A percentile compares a stretch with the other conserved stretches of the same genome.
Evolutionary conservation across 2,329 filamentous ascomycete species (phyloP).

Genomic region (Phyllosticta capitalensis): DNA sequence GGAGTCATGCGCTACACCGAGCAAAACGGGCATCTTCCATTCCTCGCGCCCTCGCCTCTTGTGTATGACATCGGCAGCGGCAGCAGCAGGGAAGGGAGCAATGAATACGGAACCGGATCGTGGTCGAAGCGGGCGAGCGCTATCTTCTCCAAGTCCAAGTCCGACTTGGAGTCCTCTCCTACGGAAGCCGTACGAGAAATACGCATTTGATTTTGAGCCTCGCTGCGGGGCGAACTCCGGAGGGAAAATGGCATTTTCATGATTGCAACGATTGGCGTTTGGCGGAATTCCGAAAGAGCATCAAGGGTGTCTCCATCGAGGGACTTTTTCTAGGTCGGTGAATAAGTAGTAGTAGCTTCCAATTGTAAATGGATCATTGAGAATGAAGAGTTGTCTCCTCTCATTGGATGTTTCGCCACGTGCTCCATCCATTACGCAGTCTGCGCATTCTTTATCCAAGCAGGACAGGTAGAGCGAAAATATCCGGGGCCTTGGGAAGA

Average conservation of each 20-base stretch:
- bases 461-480: no score
- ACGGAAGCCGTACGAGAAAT: not conserved
- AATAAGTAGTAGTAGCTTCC: not conserved
- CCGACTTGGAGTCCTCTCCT: not conserved
- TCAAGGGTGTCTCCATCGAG: not conserved
- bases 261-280: not conserved
- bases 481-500: no score
- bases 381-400: not conserved
- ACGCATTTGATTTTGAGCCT: not conserved
- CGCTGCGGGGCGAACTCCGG: not conserved
- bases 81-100: not conserved
- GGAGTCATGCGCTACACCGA: constrained; percentile 58
- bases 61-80: not conserved
- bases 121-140: not conserved
- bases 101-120: not conserved
- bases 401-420: not conserved
- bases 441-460: not conserved
- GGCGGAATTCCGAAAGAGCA: not conserved
- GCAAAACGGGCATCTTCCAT: constrained; percentile 40
- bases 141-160: not conserved
- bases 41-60: constrained; percentile 18
- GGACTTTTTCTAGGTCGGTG: not conserved
- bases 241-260: not conserved
- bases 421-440: not conserved
- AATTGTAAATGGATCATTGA: not conserved